Evolutionary conservation across 2,329 filamentous ascomycete species (phyloP), one percentile per base, ranked within the genome.

Genomic region (Coniochaeta ligniaria): DNA sequence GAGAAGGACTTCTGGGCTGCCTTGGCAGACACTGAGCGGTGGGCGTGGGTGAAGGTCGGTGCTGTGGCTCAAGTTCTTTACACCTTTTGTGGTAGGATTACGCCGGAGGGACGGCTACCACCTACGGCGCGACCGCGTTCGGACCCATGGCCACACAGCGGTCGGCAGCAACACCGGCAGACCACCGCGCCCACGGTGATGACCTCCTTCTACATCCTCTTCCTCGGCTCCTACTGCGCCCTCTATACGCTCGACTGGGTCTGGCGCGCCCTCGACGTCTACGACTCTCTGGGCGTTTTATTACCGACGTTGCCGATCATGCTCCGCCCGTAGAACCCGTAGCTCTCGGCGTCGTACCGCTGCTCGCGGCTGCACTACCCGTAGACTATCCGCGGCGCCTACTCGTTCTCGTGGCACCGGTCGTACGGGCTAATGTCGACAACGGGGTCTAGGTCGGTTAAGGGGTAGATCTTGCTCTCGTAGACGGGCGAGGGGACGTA

Each of bases 171-270:
- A 64, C 75, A 41, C 78, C 90, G 94, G 62, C 92, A 97, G 74
- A 97, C 94, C n/a, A 92, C 88, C 28, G 92, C 97, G 0, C 94
- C 94, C 0, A 98, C 94, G 57, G 94, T 97, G 55, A 93, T 98
- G 75, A 91, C 96, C 73, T 96, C 91, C 17, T 96, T 90, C 77
- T 98, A 98, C 75, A 89, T 98, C 60, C 80, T 95, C 57, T 87
- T 92, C 0, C 84, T 97, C 1, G 94, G 93, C 38, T 88, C 88
- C 12, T 98, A 97, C 76, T 90, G 94, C 61, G 90, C 81, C 56
- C 84, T 97, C 63, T 97, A 98, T 76, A 88, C 96, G 63, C 74
- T 96, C 56, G 97, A 96, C 74, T 98, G 94, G 94, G 88, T 97
- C 66, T 77, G 84, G 63, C 86, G 90, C 35, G 82, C 80, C 61